Conservation (phyloP, 164 flowering plant species). For the Chimonanthus salicifolius region DNA sequence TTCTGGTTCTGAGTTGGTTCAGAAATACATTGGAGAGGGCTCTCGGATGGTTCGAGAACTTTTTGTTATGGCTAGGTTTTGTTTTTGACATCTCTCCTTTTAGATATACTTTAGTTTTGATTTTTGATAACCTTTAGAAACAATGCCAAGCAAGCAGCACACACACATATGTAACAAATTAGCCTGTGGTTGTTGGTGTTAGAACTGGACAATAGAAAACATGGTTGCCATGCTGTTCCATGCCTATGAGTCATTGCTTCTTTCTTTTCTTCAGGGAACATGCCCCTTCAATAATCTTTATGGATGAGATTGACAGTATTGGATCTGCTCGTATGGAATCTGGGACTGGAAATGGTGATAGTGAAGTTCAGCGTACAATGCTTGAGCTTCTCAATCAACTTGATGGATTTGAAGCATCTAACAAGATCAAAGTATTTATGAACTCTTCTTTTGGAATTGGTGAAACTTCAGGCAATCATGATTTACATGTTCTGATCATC, state of each 20-base stretch:
- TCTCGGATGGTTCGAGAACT: conserved; percentile 96
- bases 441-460: not conserved
- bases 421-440: conserved; percentile 72
- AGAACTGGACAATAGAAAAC: not conserved
- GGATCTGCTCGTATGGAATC: conserved; percentile 99
- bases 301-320: conserved; percentile 99
- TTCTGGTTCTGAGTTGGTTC: conserved; percentile 91
- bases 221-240: not conserved
- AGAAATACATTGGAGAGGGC: conserved; percentile 97
- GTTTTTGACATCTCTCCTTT: conserved; percentile 6
- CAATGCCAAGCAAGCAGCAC: not conserved
- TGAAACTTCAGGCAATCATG: not conserved
- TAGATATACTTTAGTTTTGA: not conserved
- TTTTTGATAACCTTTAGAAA: not conserved
- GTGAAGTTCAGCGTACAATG: conserved; percentile 99
- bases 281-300: conserved; percentile 96
- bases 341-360: conserved; percentile 97
- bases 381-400: conserved; percentile 97
- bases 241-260: not conserved
- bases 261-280: conserved; percentile 56
- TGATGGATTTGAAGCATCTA: conserved; percentile 99
- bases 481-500: not conserved
- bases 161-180: too few relatives aligned
- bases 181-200: not conserved
- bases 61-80: conserved; percentile 94